A percentile compares a stretch with the other conserved stretches of the same genome.
Evolutionary conservation across 2,329 filamentous ascomycete species (phyloP).

Genomic region (Diaporthe vaccinii): DNA sequence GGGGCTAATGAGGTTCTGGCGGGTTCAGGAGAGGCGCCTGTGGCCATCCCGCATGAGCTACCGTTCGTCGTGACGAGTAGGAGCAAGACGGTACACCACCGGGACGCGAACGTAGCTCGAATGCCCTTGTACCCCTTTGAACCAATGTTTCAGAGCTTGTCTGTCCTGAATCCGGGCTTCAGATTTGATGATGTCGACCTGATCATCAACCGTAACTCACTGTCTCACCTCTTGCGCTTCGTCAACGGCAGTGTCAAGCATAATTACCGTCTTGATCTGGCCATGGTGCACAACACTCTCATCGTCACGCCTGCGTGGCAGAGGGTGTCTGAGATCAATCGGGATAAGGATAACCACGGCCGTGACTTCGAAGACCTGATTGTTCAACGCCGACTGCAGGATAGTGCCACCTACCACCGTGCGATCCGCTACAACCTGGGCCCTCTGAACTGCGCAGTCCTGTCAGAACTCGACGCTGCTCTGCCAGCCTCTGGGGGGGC

Average conservation of each 20-base stretch:
- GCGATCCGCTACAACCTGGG: constrained; percentile 37
- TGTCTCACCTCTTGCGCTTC: constrained; percentile 47
- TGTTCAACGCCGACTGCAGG: background rate
- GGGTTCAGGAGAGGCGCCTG: constrained; percentile 26
- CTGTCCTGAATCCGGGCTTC: constrained; percentile 43
- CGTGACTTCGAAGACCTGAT: constrained; percentile 36
- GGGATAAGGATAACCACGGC: background rate
- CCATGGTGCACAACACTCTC: constrained; percentile 35
- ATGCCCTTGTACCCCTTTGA: constrained; percentile 47
- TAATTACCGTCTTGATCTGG: constrained; percentile 33
- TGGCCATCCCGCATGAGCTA: constrained; percentile 15
- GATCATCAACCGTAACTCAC: constrained; percentile 47
- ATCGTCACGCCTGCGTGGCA: constrained; percentile 33
- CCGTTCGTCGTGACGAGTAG: background rate
- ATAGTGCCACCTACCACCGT: constrained; percentile 30
- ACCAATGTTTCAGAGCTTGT: constrained; percentile 47
- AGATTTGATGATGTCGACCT: constrained; percentile 49
- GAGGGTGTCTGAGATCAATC: background rate
- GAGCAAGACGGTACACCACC: background rate
- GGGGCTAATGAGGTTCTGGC: background rate
- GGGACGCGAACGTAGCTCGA: constrained; percentile 32
- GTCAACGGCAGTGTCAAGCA: background rate
- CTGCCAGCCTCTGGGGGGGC: background rate
- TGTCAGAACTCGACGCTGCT: constrained; percentile 34
- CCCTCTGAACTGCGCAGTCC: constrained; percentile 33